Evolutionary conservation across 345 rosid genomes (phyloP), one percentile per base, ranked within the genome.

Genomic region (Pugionium dolabratum): DNA sequence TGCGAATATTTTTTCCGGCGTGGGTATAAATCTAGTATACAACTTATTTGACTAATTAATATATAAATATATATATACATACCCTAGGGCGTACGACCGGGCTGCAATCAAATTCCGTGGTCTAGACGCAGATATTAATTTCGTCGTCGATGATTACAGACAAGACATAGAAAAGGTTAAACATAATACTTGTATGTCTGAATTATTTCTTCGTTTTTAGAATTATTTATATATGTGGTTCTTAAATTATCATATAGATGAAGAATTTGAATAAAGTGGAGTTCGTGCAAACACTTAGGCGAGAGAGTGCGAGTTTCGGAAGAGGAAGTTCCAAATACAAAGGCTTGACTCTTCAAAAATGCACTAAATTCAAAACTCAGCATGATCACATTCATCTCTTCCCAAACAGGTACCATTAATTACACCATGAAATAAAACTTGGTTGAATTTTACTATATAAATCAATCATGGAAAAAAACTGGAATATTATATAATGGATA

Each of bases 31-130:
- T n/a, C n/a, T n/a, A n/a, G n/a, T 18, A 18, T 18, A 18, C 18
- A 18, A 18, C 0, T 18, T 18, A 18, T 18, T 18, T 66, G 45
- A 50, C 39, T 65, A 76, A 50, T 43, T 48, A 32, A 56, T 49
- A 48, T 46, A 26, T 51, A 31, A 62, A 54, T 45, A 6, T 25
- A 54, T 46, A 6, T 52, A 66, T 25, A 52, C 29, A 8, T 52
- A 66, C 2, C 60, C n/a, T 82, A 90, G 98, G 80, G 96, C 98
- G 4, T 93, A 93, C 59, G 98, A 93, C 78, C 88, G 94, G 72
- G 98, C 97, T 55, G 98, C 98, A 62, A 88, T 93, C 64, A 93
- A 86, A 71, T 93, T 93, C 72, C 84, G 98, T 70, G 98, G 98
- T 40, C 83, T 83, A 52, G 90, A 83, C 64, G 98, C 97, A 40